These are phyloP conservation scores for Bacidia gigantensis DNA, from an alignment of 495 filamentous ascomycete species.

Conservation along the genomic window DNA sequence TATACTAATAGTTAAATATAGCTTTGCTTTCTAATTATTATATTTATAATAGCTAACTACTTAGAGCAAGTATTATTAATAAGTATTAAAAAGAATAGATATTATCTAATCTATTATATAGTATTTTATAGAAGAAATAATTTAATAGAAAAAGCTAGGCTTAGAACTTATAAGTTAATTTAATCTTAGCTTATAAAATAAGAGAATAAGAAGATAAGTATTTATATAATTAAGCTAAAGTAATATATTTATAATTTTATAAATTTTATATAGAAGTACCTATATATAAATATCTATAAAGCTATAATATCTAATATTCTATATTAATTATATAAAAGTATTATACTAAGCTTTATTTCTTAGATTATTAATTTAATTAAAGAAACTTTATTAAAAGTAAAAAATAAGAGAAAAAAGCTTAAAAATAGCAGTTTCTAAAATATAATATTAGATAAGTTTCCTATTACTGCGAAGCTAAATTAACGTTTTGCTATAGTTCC, in stretches of 20 bases:
- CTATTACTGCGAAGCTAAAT: neutral
- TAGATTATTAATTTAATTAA: neutral
- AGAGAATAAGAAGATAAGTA: neutral
- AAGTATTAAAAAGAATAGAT: no score
- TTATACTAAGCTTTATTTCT: neutral
- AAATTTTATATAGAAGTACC: neutral
- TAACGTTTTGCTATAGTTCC: neutral
- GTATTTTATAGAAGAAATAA: neutral
- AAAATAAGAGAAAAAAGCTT: no score
- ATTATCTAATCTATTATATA: no score
- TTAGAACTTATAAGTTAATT: neutral
- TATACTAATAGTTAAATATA: slow-evolving; percentile 1
- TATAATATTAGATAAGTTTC: neutral
- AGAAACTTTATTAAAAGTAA: neutral
- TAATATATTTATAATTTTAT: slow-evolving; percentile 2
- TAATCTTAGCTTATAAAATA: neutral
- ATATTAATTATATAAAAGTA: neutral
- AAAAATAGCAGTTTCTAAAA: neutral
- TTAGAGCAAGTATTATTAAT: no score
- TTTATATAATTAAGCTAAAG: neutral
- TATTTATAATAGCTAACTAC: neutral
- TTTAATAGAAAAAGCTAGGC: neutral
- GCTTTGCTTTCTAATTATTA: neutral
- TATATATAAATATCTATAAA: neutral
- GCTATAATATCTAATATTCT: neutral